phyloP scores from a whole-genome alignment of 768 basidiomycete genomes.

The Serendipita indica region DNA sequence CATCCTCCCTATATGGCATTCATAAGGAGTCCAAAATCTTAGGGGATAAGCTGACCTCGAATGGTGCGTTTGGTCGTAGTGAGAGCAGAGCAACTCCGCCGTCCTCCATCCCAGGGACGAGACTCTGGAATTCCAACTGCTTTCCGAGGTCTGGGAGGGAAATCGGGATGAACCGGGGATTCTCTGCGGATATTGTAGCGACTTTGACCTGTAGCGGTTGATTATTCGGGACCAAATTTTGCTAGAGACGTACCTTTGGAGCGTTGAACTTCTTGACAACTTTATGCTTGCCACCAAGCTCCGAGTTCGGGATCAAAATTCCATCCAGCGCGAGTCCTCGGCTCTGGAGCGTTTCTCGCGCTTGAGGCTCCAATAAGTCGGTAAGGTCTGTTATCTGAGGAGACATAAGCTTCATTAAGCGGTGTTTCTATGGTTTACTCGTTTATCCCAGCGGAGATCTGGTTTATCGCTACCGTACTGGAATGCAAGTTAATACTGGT shows the following conservation, averaged over 20 bases:
- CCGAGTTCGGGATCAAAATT: background rate
- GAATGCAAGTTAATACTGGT: conserved; percentile 17
- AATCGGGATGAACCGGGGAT: too few species aligned
- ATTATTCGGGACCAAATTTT: too few species aligned
- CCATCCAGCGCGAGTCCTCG: background rate
- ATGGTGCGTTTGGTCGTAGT: background rate
- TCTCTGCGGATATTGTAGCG: too few species aligned
- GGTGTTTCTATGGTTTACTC: conserved; percentile 35
- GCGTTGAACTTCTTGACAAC: background rate
- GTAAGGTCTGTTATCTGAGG: conserved; percentile 25
- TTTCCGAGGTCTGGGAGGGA: too few species aligned
- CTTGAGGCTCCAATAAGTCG: conserved; percentile 20
- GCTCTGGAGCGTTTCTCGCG: conserved; percentile 17
- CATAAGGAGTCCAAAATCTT: conserved; percentile 15
- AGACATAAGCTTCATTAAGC: conserved; percentile 13
- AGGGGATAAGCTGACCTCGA: conserved; percentile 30
- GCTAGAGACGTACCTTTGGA: too few species aligned
- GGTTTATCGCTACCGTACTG: conserved; percentile 94
- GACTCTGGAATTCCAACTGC: background rate
- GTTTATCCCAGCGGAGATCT: conserved; percentile 73
- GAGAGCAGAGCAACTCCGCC: background rate
- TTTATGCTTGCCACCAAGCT: background rate
- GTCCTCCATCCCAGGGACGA: background rate
- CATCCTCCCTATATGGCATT: conserved; percentile 54
- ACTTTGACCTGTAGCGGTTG: background rate